Evolutionary conservation across 148 eudicot genomes (phyloP), one percentile per base, ranked within the genome.

Genomic region (Selenicereus undatus): DNA sequence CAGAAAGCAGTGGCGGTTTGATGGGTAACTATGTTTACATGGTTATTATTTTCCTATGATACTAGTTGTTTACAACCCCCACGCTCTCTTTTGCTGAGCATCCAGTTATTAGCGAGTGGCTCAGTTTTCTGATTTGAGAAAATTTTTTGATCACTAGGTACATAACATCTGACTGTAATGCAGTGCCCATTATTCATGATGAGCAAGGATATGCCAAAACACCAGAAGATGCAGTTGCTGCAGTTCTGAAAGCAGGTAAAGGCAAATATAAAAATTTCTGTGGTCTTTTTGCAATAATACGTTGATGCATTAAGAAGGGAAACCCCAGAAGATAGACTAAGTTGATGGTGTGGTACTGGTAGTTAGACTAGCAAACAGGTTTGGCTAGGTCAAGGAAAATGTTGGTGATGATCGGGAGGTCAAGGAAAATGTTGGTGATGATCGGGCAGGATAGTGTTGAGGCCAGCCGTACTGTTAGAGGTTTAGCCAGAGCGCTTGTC

Each of bases 141-240:
- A 29, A 32, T 66, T 68, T 14, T 62, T 29, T 79, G 65, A 26
- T 82, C 65, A 26, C 75, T 87, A 92, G 95, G 83, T 92, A 92
- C 82, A 89, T 90, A 73, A 88, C 82, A 66, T 88, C 93, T 2
- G 93, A 90, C 76, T 92, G 93, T 86, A 84, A 88, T 81, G 91
- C 95, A 14, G 80, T 92, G 18, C 85, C 89, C 20, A 90, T 88
- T 71, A 88, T 84, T 43, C 82, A 85, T 81, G 79, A 85, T 9
- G 39, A 30, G 42, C 93, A 92, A 85, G 87, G 88, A 70, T 92
- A 90, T 78, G 88, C 91, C 12, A 86, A 88, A 74, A 90, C 90
- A 48, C 95, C 93, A 32, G 91, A 92, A 82, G 91, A 89, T 80
- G 88, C 91, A 72, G 95, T 91, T 65, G 93, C 93, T 74, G 85